phyloP scores from a whole-genome alignment of 805 yeast species.

The Candida incommunis region DNA sequence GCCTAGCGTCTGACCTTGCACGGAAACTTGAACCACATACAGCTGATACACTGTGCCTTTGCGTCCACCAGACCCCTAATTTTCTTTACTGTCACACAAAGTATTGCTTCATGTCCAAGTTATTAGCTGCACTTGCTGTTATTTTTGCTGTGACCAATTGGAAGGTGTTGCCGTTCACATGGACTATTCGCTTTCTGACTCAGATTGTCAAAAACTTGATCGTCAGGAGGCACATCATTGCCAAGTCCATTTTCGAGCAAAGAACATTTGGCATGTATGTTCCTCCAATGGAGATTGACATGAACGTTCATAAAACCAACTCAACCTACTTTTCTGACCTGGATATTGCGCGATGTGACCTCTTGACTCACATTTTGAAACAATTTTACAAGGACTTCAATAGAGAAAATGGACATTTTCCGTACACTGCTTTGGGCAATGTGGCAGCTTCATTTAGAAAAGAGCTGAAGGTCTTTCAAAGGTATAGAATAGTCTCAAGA shows the following conservation, averaged over 20 bases:
- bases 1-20: too few relatives aligned
- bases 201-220: slow-evolving; percentile 8
- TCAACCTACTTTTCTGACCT: slow-evolving; percentile 72
- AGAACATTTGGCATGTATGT: slow-evolving; percentile 37
- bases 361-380: slow-evolving; percentile 44
- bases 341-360: slow-evolving; percentile 61
- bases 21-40: too few relatives aligned
- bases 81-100: too few relatives aligned
- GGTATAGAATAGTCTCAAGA: slow-evolving; percentile 39
- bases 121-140: neutral
- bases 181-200: neutral
- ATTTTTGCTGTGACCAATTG: neutral
- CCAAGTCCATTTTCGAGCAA: slow-evolving; percentile 27
- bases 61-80: too few relatives aligned
- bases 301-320: slow-evolving; percentile 78
- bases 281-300: slow-evolving; percentile 70
- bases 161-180: neutral
- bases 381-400: slow-evolving; percentile 32
- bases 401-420: slow-evolving; percentile 23
- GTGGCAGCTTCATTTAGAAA: slow-evolving; percentile 52
- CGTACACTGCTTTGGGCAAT: slow-evolving; percentile 67
- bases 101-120: too few relatives aligned
- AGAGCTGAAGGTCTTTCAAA: slow-evolving; percentile 57
- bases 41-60: too few relatives aligned
- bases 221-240: slow-evolving; percentile 14